Evolutionary conservation across 106 monocot species (phyloP), one percentile per base, ranked within the genome.

Genomic region (Apostasia shenzhenica): DNA sequence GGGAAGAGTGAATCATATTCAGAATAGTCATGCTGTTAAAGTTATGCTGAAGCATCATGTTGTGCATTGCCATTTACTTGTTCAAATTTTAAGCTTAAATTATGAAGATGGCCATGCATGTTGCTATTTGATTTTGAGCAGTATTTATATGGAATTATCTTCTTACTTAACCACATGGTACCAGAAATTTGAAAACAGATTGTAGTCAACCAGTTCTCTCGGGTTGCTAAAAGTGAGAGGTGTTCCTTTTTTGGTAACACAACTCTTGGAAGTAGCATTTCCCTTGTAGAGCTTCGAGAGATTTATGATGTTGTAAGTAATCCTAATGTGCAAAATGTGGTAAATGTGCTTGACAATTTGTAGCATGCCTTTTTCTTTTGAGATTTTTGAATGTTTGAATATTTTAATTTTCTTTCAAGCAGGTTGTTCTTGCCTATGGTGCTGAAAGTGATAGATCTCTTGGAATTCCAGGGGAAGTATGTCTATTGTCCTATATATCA

Each of bases 401-500:
- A 65, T 45, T 78, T n/a, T 46, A 68, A 8, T 61, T 37, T 57
- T 1, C 48, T 59, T 66, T 73, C 41, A 41, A 70, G 14, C 81
- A 93, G 93, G 89, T 90, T 72, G 86, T 94, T 12, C 86, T 93
- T 83, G 90, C 90, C 48, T 99, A 93, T 82, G 89, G 97, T 77
- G 93, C 99, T 57, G 99, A 99, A 79, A 99, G 93, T 87, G 99
- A 99, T 68, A 78, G 79, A 74, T 81, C 67, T 60, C 80, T 99
- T 72, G 83, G 83, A 43, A 72, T 99, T 43, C 85, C 85, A 65
- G 92, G 92, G 41, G 92, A 99, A 71, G 90, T 93, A 84, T 82
- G 81, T 77, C 53, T 44, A 11, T 60, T 67, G 44, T 65, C 8
- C 1, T 37, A 48, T 2, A 26, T 26, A 26, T 26, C 26, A 26